Evolutionary conservation across 805 yeast species (phyloP).

Genomic region (Metschnikowia amazonensis): DNA sequence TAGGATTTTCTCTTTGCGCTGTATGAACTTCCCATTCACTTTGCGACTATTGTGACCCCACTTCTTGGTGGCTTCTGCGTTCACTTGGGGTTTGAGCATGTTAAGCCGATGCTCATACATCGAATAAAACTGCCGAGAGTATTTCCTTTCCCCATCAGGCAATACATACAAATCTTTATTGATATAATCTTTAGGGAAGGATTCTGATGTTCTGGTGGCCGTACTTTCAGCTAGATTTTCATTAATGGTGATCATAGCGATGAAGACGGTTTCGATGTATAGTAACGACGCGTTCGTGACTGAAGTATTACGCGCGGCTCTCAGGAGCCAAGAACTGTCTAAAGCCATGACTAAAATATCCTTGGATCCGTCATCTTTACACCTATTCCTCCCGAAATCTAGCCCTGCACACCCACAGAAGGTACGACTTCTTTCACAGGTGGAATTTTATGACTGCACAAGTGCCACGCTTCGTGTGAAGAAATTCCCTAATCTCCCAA

Average conservation of each 20-base stretch:
- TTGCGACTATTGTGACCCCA: conserved; percentile 51
- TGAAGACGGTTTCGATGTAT: not conserved
- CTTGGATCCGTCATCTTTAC: conserved; percentile 25
- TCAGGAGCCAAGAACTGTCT: not conserved
- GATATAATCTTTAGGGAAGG: conserved; percentile 7
- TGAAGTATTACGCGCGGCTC: conserved; percentile 2
- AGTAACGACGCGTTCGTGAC: conserved; percentile 2
- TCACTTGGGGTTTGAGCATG: conserved; percentile 31
- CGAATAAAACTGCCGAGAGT: conserved; percentile 38
- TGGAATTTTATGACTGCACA: conserved; percentile 18
- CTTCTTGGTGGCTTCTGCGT: conserved; percentile 31
- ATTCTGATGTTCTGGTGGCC: not conserved
- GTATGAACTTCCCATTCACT: conserved; percentile 31
- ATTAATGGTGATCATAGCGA: conserved; percentile 10
- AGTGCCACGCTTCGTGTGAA: conserved; percentile 15
- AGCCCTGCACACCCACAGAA: conserved; percentile 18
- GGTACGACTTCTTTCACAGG: conserved; percentile 31
- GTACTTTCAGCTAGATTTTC: conserved; percentile 1
- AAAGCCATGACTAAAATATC: conserved; percentile 28
- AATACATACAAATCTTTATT: conserved; percentile 21
- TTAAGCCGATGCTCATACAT: conserved; percentile 42
- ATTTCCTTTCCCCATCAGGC: conserved; percentile 24
- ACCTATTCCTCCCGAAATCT: conserved; percentile 23
- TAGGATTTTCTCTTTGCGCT: conserved; percentile 41
- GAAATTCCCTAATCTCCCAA: conserved; percentile 19